Evolutionary conservation across 2,329 filamentous ascomycete genomes (phyloP).

Genomic region (Metarhizium rileyi): DNA sequence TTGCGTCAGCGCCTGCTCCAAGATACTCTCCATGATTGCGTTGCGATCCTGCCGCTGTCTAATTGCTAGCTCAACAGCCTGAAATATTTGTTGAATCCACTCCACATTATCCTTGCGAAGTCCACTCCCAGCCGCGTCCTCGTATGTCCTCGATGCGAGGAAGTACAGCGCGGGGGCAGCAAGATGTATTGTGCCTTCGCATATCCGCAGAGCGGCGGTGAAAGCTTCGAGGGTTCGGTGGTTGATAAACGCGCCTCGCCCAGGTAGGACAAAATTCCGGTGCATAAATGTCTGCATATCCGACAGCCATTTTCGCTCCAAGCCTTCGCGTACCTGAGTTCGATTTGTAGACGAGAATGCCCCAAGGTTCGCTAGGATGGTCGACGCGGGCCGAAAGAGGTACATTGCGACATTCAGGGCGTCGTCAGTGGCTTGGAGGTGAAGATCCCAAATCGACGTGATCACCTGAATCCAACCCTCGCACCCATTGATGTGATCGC

Average conservation of each 20-base stretch:
- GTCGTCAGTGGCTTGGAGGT: constrained; percentile 39
- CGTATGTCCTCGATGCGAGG: constrained; percentile 24
- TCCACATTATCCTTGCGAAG: constrained; percentile 26
- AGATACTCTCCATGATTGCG: constrained; percentile 19
- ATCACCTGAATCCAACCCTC: constrained; percentile 38
- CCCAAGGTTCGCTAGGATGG: constrained; percentile 32
- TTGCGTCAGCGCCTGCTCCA: constrained; percentile 19
- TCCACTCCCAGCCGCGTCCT: constrained; percentile 15
- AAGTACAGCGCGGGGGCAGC: constrained; percentile 36
- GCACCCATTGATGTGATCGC: constrained; percentile 26
- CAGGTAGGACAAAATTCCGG: constrained; percentile 41
- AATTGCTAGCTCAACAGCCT: constrained; percentile 20
- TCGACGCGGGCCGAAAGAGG: constrained; percentile 29
- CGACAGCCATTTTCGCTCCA: constrained; percentile 30
- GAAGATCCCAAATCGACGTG: constrained; percentile 41
- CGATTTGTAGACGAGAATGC: constrained; percentile 15
- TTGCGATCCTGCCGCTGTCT: constrained; percentile 15
- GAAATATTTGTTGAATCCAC: constrained; percentile 28
- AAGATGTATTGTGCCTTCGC: constrained; percentile 23
- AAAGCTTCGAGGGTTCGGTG: constrained; percentile 32
- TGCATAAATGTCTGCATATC: constrained; percentile 40
- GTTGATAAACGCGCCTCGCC: constrained; percentile 36
- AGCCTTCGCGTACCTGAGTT: constrained; percentile 7
- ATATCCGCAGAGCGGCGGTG: constrained; percentile 29
- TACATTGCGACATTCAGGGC: constrained; percentile 37